These are phyloP conservation scores for Solanum hybrid DNA, from an alignment of 305 asterid species.

Conservation along the genomic window DNA sequence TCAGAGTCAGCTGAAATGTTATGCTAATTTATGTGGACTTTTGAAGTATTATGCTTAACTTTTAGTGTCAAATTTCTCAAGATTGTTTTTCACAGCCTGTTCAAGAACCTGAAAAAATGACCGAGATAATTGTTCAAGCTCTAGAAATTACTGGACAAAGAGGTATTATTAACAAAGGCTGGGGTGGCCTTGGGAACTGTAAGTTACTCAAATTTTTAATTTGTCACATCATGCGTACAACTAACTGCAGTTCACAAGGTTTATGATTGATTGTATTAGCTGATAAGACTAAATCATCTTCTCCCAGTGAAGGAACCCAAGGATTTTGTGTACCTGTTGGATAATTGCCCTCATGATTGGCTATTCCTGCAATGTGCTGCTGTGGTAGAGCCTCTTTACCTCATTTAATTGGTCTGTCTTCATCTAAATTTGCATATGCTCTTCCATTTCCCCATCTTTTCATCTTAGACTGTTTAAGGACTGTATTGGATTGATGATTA, in stretches of 20 bases:
- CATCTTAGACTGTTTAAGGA: neutral
- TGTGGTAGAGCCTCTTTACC: slow-evolving; percentile 42
- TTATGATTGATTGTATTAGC: neutral
- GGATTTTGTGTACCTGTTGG: slow-evolving; percentile 64
- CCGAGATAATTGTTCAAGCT: slow-evolving; percentile 64
- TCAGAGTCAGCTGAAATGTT: neutral
- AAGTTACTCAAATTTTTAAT: slow-evolving; percentile 7
- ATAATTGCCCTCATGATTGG: slow-evolving; percentile 96
- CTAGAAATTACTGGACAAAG: slow-evolving; percentile 75
- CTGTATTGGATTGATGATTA: neutral
- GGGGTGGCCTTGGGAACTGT: slow-evolving; percentile 94
- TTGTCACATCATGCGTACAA: neutral
- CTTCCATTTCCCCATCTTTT: neutral
- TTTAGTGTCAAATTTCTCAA: neutral
- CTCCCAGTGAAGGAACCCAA: slow-evolving; percentile 63
- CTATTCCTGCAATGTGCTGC: slow-evolving; percentile 73
- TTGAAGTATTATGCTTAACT: neutral
- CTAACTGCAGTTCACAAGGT: neutral
- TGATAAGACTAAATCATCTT: neutral
- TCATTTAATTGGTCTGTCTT: neutral
- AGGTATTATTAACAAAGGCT: slow-evolving; percentile 92
- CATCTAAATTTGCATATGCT: neutral
- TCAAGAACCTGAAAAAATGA: slow-evolving; percentile 81
- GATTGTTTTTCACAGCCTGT: slow-evolving; percentile 50
- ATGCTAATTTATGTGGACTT: neutral